Evolutionary conservation across 768 basidiomycete species (phyloP).

Genomic region (Tulasnella sp.): DNA sequence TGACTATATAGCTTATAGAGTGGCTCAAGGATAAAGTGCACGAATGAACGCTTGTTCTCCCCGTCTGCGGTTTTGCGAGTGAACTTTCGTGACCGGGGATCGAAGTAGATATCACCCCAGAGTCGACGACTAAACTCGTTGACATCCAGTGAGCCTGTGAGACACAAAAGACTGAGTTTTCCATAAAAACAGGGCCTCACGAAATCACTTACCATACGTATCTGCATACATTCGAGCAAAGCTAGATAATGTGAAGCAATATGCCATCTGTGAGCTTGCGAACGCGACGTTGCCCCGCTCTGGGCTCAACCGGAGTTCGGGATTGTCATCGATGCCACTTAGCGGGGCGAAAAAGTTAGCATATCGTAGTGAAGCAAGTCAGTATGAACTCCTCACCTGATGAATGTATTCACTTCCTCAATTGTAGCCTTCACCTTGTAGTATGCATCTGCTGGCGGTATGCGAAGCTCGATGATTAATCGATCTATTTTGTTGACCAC

Average conservation of each 20-base stretch:
- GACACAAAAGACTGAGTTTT: background rate
- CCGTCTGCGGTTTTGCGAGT: conserved; percentile 72
- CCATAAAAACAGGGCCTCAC: background rate
- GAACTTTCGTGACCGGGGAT: conserved; percentile 76
- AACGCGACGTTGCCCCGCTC: conserved; percentile 96
- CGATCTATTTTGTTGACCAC: conserved; percentile 98
- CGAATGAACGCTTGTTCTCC: conserved; percentile 73
- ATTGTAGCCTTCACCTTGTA: conserved; percentile 99
- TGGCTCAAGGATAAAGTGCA: conserved; percentile 92
- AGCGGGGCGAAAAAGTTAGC: background rate
- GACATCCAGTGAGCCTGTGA: conserved; percentile 65
- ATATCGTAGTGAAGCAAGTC: background rate
- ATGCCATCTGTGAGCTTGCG: conserved; percentile 92
- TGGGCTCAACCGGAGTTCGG: conserved; percentile 78
- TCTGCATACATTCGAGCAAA: conserved; percentile 96
- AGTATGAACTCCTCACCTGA: conserved; percentile 45
- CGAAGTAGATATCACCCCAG: conserved; percentile 98
- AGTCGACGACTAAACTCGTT: conserved; percentile 76
- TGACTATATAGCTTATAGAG: conserved; percentile 91
- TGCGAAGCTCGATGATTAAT: conserved; percentile 87
- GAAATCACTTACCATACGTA: conserved; percentile 67
- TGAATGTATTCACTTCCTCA: conserved; percentile 94
- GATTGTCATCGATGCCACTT: conserved; percentile 68
- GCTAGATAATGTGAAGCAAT: conserved; percentile 90
- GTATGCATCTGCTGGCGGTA: conserved; percentile 93